Base-by-base conservation (phyloP, 371 early-diverging fungal genomes). In the Phascolomyces articulosus region DNA sequence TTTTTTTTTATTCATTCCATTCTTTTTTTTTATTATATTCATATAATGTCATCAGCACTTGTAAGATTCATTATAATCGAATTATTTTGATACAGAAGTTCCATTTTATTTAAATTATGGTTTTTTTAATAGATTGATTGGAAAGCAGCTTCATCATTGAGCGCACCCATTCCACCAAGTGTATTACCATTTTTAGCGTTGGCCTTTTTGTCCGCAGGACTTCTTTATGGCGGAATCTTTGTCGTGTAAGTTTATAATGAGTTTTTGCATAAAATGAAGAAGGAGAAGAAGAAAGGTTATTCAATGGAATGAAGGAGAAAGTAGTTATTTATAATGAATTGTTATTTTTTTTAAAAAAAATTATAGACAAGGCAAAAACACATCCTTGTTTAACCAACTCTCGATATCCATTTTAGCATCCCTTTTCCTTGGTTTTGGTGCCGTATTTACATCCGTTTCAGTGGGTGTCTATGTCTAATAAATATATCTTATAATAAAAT, bases 391-490 rank as follows among this genome's bases (percentile, higher is more conserved):
- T 24, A 65, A 77, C 40, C 83, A 82, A 66, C 56, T 82, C 20
- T 69, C 74, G 31, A 67, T 74, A 1, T 74, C 83, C 8, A 15
- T 78, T 21, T 9, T 75, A 24, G 79, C 83, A 20, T 75, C 83
- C 8, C 15, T 78, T 4, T 69, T 82, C 34, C 69, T 82, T n/a
- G 83, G 83, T 26, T 68, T 79, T 60, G 83, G 80, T 40, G 62
- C 70, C 27, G 66, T 83, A 26, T 82, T 82, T 49, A 77, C 80
- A 26, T 80, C 78, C 31, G 73, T 78, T 29, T 69, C 81, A 9
- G 80, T 79, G 27, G 83, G 83, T 48, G 64, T 82, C 31, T 82
- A 79, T 66, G 70, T 82, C 40, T 82, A 82, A 68, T 48, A 47
- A 16, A 18, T n/a, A n/a, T n/a, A n/a, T n/a, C n/a, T n/a, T n/a